A percentile compares a stretch with the other conserved stretches of the same genome.
Conservation (phyloP, 148 eudicot species). For the Dysphania ambrosioides region DNA sequence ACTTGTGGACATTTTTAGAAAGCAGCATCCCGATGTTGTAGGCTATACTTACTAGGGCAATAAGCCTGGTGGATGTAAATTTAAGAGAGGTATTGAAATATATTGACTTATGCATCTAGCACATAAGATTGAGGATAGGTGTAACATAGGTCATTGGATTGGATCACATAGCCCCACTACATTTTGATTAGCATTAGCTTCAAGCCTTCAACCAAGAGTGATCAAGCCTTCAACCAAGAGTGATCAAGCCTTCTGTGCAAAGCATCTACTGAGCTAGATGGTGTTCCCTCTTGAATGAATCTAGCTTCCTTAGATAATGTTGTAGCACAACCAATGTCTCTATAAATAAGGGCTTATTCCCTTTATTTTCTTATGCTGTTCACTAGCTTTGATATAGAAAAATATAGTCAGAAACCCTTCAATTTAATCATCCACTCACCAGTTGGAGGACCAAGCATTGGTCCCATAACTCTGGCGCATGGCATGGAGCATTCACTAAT, state of each 20-base stretch:
- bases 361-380: neutral
- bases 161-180: neutral
- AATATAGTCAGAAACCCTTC: neutral
- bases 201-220: neutral
- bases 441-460: neutral
- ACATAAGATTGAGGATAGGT: neutral
- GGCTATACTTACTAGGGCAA: conserved; percentile 98
- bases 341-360: neutral
- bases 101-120: neutral
- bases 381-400: neutral
- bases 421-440: neutral
- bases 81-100: conserved; percentile 54
- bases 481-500: neutral
- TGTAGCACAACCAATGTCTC: neutral
- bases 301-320: neutral
- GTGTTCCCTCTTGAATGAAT: neutral
- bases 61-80: conserved; percentile 85
- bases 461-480: neutral
- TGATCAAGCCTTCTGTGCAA: neutral
- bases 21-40: conserved; percentile 79
- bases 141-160: neutral
- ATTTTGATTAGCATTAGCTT: neutral
- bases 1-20: conserved; percentile 85
- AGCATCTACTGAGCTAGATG: neutral
- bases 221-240: neutral